Base-by-base conservation (phyloP, 1,284 basidiomycete genomes). In the Sanghuangporus baumii region DNA sequence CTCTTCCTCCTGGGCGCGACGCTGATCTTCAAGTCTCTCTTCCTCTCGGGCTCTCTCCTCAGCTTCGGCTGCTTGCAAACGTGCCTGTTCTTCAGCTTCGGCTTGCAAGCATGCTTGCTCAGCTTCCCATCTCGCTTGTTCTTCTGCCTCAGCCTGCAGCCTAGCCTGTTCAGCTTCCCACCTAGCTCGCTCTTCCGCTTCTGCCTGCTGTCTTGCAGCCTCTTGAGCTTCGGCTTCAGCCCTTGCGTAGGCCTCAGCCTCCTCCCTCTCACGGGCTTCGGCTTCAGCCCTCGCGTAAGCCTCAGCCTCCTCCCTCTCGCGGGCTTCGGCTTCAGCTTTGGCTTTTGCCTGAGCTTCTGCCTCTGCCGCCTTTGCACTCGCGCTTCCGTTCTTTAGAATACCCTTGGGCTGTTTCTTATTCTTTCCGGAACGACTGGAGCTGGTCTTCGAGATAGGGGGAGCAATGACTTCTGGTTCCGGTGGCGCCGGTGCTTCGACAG, bases 331-430 rank as follows among this genome's bases (percentile, higher is more conserved):
- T n/a, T 57, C 46, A 3, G 31, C 56, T 26, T 46, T 20, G n/a
- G 60, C 61, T 14, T 37, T 51, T 9, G 57, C 51, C n/a, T 50
- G 34, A 2, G 55, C 61, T 36, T 50, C 55, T 3, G 43, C 61
- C 37, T 40, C 59, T 3, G 56, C 55, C 38, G 56, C 61, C 43
- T 26, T 52, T 34, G 56, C 47, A 1, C 47, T 57, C 36, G 47
- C 61, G 31, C 47, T 59, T 20, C 55, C 61, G 26, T 58, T 41
- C 55, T 58, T 59, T 51, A 61, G 20, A 5, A 61, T 61, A 7
- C 60, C 60, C 34, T 62, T 57, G n/a, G 16, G 20, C 47, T 62
- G 57, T 56, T 43, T 57, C 36, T 58, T 58, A 23, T 47, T 62
- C 23, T 23, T 36, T 11, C 23, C 50, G 11, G 61, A 57, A 2